Percentiles rank a stretch among this genome's conserved stretches.
Conservation (phyloP, 495 filamentous ascomycete genomes). For the Achaetomiella virescens region DNA sequence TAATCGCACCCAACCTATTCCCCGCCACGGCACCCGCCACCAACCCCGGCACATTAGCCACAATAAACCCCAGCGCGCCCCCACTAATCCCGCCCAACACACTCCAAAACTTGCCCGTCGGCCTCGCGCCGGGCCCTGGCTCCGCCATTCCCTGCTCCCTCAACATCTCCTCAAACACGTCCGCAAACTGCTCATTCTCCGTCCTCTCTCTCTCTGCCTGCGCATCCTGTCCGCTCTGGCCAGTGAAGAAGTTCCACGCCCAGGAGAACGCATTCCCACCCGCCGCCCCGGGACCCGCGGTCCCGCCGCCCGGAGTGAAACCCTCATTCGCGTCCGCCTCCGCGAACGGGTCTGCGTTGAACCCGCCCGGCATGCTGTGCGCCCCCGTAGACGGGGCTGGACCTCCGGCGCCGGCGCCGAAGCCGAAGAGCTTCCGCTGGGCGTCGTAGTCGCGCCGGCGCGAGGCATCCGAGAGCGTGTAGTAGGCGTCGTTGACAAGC, state of each 20-base stretch:
- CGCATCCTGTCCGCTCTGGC: conserved; percentile 10
- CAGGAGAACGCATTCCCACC: conserved; percentile 35
- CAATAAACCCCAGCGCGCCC: conserved; percentile 87
- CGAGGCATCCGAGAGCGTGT: conserved; percentile 73
- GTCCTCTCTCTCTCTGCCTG: conserved; percentile 32
- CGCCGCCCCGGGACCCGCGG: conserved; percentile 39
- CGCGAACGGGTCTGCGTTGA: conserved; percentile 44
- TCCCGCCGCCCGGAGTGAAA: conserved; percentile 28
- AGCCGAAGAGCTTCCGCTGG: conserved; percentile 45
- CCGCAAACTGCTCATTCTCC: conserved; percentile 74
- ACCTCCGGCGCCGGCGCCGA: conserved; percentile 19
- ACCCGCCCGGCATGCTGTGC: conserved; percentile 25
- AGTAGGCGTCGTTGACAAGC: conserved; percentile 96
- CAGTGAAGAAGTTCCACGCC: conserved; percentile 48
- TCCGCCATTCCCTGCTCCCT: conserved; percentile 72
- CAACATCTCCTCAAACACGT: conserved; percentile 97
- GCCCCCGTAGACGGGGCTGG: conserved; percentile 23
- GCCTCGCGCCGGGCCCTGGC: conserved; percentile 51
- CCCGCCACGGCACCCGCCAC: conserved; percentile 89
- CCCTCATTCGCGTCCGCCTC: conserved; percentile 47
- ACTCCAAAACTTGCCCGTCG: conserved; percentile 77
- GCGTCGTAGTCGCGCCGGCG: conserved; percentile 88
- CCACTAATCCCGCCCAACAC: conserved; percentile 81
- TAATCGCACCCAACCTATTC: conserved; percentile 78
- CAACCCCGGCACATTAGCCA: conserved; percentile 83